Evolutionary conservation across 371 early-diverging fungal genomes (phyloP), one percentile per base, ranked within the genome.

Genomic region (Mucor indicus): DNA sequence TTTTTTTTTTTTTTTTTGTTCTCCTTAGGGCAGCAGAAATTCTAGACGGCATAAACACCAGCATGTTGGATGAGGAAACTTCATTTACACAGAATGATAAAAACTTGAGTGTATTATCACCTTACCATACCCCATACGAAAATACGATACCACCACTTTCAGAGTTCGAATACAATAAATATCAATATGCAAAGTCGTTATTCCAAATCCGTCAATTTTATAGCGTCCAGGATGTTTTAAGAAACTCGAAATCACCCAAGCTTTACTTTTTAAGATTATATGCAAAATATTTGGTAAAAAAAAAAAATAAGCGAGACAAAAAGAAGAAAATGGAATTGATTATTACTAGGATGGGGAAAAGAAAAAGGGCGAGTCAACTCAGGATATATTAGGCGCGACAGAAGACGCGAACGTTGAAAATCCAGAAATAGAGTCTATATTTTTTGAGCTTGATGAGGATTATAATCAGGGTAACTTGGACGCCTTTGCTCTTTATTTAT

Each of bases 181-280:
- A 80, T 37, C 64, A 80, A 30, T 70, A 85, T 56, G 89, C 87
- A 25, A 86, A 86, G 57, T 60, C 83, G 3, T 71, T 84, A 24
- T 91, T 90, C 51, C 84, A 90, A 32, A 54, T 82, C 48, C 77
- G 84, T 46, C 85, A 91, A 45, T 87, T 75, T 49, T 82, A 85
- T 56, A 74, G 85, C 8, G 84, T 79, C 21, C 71, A 74, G 0
- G 64, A 60, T 32, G 45, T 72, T 1, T 62, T 90, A 15, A 60
- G 73, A 36, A 69, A 66, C 9, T 78, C 78, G 30, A 47, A 29
- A 2, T 62, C 71, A 9, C 65, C 75, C 4, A 77, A 78, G 35
- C 70, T 82, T 8, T 56, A 67, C 45, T 91, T 90, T 55, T 55
- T 90, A 35, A 64, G 81, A 35, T 67, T 87, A 4, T 91, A 90